These are phyloP conservation scores for Sporodiniella umbellata DNA, from an alignment of 371 early-diverging fungal species.

Conservation along the genomic window DNA sequence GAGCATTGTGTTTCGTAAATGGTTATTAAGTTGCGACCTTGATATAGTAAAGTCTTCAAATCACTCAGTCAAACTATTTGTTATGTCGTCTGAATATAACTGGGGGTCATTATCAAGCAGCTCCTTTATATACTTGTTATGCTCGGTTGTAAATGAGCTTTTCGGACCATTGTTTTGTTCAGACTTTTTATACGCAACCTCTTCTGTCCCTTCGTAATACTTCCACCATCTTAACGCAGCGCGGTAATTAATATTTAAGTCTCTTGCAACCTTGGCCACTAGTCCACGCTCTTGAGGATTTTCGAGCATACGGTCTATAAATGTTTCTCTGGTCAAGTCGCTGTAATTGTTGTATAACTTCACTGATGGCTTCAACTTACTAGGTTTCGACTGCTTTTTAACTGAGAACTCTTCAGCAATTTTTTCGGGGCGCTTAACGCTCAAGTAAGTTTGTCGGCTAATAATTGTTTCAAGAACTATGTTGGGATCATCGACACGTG, in stretches of 20 bases:
- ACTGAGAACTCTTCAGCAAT: conserved; percentile 3
- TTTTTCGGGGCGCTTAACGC: conserved; percentile 15
- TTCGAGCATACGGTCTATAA: conserved; percentile 9
- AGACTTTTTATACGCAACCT: conserved; percentile 3
- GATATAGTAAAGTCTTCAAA: conserved; percentile 10
- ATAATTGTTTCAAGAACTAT: conserved; percentile 14
- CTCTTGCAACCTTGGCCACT: conserved; percentile 13
- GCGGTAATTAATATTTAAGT: conserved; percentile 12
- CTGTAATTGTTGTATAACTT: conserved; percentile 13
- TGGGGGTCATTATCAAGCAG: conserved; percentile 11
- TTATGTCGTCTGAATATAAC: conserved; percentile 10
- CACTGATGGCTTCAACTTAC: conserved; percentile 11
- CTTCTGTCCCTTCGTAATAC: conserved; percentile 2
- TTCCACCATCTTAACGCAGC: conserved; percentile 13
- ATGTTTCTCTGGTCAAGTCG: conserved; percentile 8
- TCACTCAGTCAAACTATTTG: conserved; percentile 11
- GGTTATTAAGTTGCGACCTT: conserved; percentile 13
- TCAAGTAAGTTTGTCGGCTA: conserved; percentile 15
- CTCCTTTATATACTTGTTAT: conserved; percentile 9
- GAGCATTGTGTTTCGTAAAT: conserved; percentile 11
- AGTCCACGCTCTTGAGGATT: conserved; percentile 7
- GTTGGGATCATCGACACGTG: conserved; percentile 3
- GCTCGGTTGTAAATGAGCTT: conserved; percentile 9
- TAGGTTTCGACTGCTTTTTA: conserved; percentile 15
- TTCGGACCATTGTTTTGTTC: conserved; percentile 8